phyloP scores from a whole-genome alignment of 345 rosid species.

The Lepidium africanum region DNA sequence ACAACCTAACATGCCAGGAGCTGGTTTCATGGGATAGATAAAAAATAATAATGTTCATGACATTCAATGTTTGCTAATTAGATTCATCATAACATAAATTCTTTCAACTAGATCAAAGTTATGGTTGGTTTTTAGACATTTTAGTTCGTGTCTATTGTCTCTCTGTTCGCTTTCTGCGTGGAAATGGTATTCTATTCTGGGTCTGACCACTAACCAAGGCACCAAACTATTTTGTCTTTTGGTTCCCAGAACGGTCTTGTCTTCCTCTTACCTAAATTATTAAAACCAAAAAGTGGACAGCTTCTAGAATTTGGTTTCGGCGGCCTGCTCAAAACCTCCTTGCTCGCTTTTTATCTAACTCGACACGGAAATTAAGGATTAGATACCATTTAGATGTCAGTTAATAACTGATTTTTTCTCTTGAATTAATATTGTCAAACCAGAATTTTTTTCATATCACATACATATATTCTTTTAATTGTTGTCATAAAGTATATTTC shows the following conservation, averaged over 20 bases:
- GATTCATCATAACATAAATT: neutral
- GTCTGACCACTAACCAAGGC: neutral
- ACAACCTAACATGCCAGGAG: conserved; percentile 62
- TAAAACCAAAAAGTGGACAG: neutral
- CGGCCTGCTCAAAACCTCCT: neutral
- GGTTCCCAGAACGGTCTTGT: neutral
- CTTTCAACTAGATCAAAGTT: neutral
- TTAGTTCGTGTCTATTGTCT: neutral
- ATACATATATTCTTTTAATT: neutral
- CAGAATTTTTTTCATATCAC: neutral
- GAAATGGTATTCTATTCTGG: neutral
- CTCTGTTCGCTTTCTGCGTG: neutral
- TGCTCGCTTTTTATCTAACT: neutral
- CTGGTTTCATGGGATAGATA: conserved; percentile 47
- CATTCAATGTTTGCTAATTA: neutral
- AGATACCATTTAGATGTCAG: too few relatives aligned
- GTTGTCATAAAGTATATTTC: neutral
- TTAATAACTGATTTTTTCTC: too few relatives aligned
- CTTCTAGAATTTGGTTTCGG: neutral
- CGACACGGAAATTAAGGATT: neutral
- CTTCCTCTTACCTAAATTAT: neutral
- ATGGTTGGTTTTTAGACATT: conserved; percentile 3
- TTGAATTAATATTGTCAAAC: neutral
- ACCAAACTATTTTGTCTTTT: neutral
- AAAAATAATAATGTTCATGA: neutral